Evolutionary conservation across 2,329 filamentous ascomycete species (phyloP), one percentile per base, ranked within the genome.

Genomic region (Orbilia quercus): DNA sequence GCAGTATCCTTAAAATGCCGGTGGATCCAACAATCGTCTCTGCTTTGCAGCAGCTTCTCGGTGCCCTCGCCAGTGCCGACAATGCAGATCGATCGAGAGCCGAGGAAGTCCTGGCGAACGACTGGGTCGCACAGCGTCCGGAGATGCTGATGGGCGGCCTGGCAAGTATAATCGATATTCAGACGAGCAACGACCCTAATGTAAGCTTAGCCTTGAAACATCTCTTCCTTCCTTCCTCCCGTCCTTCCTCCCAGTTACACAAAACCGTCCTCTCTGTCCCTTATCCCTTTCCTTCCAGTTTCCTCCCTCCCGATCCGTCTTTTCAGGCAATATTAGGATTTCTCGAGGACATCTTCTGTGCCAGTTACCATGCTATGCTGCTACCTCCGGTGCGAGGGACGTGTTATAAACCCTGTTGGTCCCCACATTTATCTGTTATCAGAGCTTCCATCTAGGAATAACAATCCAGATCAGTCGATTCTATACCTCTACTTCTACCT

Each of bases 121-220:
- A 92, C 84, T 99, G 95, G 95, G 90, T 92, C 36, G 83, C 84
- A 75, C 85, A 87, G 66, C 87, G 90, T 74, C 93, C 95, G 36
- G 93, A 97, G 79, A 86, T 96, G 77, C 85, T 98, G 77, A 84
- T 99, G 80, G 95, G 98, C 90, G 95, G 93, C 76, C 84, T 99
- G 78, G 93, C 90, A 42, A 95, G 98, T 83, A 94, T 98, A 82
- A 65, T 44, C 12, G 38, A 44, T 18, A 89, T 96, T 77, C 88
- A 91, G 79, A 88, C 86, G 76, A 88, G 90, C n/a, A 86, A 87
- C 77, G 89, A 94, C 79, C 84, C 87, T 77, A 84, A 87, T 71
- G 91, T 95, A 85, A 82, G 86, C 82, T 58, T 71, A 31, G 34
- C 50, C 20, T 63, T 59, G 53, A 54, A 48, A n/a, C 40, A 23